Conservation (phyloP, 306 rosid species). For the Glycyrrhiza uralensis region DNA sequence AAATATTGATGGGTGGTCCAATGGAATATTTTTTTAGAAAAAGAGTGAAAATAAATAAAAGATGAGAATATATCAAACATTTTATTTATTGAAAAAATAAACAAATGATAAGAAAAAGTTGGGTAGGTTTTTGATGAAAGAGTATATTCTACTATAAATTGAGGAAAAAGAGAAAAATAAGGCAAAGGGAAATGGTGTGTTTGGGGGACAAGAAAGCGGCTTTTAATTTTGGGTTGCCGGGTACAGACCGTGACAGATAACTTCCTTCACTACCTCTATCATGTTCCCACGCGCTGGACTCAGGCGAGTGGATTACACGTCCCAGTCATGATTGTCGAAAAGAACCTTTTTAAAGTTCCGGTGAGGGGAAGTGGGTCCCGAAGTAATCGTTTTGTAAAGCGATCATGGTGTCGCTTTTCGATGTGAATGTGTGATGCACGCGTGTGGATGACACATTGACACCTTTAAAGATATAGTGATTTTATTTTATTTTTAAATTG, state of each 20-base stretch:
- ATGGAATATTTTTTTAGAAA: not conserved
- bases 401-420: not conserved
- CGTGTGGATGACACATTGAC: not conserved
- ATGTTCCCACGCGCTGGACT: not conserved
- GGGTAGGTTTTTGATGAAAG: not conserved
- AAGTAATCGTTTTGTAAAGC: not conserved
- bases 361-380: not conserved
- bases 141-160: too few species aligned
- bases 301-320: not conserved
- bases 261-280: not conserved
- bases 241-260: conserved; percentile 29
- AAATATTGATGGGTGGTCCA: not conserved
- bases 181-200: conserved; percentile 38
- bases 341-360: not conserved
- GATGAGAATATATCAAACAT: not conserved
- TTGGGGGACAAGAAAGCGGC: conserved; percentile 55
- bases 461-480: not conserved
- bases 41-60: not conserved
- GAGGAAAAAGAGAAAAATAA: conserved; percentile 26
- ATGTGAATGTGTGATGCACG: conserved; percentile 28
- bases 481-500: too few species aligned
- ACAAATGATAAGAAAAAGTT: not conserved
- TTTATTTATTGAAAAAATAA: not conserved
- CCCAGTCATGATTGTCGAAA: not conserved
- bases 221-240: conserved; percentile 39